Base-by-base conservation (phyloP, 2,329 filamentous ascomycete species). In the Colletotrichum godetiae region DNA sequence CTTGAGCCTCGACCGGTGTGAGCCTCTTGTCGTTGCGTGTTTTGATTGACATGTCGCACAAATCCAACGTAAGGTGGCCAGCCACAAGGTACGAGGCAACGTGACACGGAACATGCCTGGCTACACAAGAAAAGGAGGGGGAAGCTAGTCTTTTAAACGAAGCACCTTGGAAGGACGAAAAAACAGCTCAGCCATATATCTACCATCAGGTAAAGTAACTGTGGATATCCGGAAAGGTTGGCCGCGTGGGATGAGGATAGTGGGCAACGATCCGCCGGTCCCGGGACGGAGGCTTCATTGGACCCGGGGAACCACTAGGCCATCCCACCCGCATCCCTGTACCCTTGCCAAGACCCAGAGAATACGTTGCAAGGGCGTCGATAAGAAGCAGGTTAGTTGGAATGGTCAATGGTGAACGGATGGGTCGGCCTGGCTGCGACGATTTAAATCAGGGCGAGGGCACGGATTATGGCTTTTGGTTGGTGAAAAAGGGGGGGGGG, bases 261-360 rank as follows among this genome's bases (percentile, higher is more conserved):
- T 27, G 55, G 29, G 52, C 46, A 42, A 42, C 68, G 55, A 67
- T 63, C 68, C 55, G 68, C 42, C 31, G 37, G 68, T 42, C 65
- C 68, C 67, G 67, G 65, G 42, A 53, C 58, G 62, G 42, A 29
- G 67, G 37, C 60, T 69, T 65, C 37, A 65, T 52, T 69, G 60
- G 67, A 1, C 42, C 42, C 42, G 42, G 15, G 15, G 42, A 49
- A 35, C 56, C 52, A 37, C 35, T 66, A 24, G 11, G 46, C 42
- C 49, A 53, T 68, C 24, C 66, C 52, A 49, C 52, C 24, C 24
- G 24, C 24, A n/a, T 37, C 35, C 67, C 61, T 46, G 37, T 24
- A 59, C 57, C 68, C 61, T 49, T 70, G 68, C 68, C 68, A 70
- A 66, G 68, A 46, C 61, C 61, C 31, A 46, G 55, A 66, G 24